Base-by-base conservation (phyloP, 345 rosid genomes). In the Acer yangbiense region DNA sequence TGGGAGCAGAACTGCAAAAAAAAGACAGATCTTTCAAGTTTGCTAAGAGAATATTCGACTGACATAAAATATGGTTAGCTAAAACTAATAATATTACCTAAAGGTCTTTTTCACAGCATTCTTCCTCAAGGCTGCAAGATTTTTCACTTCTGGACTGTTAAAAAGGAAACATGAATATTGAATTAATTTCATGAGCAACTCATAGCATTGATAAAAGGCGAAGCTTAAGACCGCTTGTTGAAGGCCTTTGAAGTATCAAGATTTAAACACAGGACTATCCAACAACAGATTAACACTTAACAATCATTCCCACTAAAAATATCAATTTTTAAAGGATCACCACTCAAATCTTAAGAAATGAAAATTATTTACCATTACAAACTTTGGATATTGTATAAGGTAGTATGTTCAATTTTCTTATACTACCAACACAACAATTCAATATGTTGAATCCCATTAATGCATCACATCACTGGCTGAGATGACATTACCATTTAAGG, bases 91-190 rank as follows among this genome's bases (percentile, higher is more conserved):
- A 57, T 44, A 67, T 85, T 89, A 95, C 98, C 97, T 83, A 43
- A 48, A 75, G 41, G 78, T 79, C 83, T 92, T 85, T 74, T 83
- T 95, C 65, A 87, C 65, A 12, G 94, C 91, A n/a, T 84, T 88
- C 82, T 79, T 93, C 83, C 72, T 93, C 82, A 88, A 73, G 35
- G 94, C 92, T 25, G 91, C 83, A 64, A 92, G 85, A 82, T 95
- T 95, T 85, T 89, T 90, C 70, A 92, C 87, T 85, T 95, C 98
- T 58, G 54, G 94, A 86, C 99, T 95, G 92, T 82, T 77, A 69
- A 77, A 67, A 82, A 77, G 39, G 50, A 32, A 27, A 62, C 44
- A 62, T 29, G 12, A 13, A 14, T 18, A 8, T 3, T 32, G 41
- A 46, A 46, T 4, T 29, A 35, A 64, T 41, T 76, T 35, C 13